These are phyloP conservation scores for Elsinoe australis DNA, from an alignment of 2,329 filamentous ascomycete genomes.

Conservation along the genomic window DNA sequence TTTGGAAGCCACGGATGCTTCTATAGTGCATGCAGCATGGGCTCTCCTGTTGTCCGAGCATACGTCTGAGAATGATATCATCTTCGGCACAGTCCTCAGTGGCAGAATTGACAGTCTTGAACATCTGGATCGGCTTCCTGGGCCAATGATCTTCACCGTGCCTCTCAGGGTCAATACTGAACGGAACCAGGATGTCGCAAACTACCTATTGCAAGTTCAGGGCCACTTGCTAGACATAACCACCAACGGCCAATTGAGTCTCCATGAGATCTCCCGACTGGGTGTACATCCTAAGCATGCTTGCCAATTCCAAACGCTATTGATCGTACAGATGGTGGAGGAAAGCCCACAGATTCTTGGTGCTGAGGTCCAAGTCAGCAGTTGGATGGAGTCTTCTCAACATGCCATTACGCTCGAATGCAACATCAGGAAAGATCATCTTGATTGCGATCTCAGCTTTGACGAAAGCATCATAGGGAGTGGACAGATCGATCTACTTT, in stretches of 20 bases:
- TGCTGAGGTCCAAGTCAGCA: neutral
- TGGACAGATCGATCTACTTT: neutral
- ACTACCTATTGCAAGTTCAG: too few relatives aligned
- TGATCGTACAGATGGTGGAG: neutral
- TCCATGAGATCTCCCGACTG: too few relatives aligned
- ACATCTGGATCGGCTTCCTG: neutral
- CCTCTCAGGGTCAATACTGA: too few relatives aligned
- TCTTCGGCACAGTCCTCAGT: constrained; percentile 6
- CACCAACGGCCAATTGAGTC: too few relatives aligned
- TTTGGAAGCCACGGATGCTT: neutral
- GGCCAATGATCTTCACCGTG: constrained; percentile 2
- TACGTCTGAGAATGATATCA: neutral
- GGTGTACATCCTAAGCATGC: too few relatives aligned
- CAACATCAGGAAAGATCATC: neutral
- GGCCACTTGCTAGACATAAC: too few relatives aligned
- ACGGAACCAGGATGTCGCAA: too few relatives aligned
- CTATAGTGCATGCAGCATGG: constrained; percentile 9
- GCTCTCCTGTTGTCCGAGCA: neutral
- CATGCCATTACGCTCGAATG: constrained; percentile 1
- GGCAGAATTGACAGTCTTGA: neutral
- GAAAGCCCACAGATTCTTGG: neutral
- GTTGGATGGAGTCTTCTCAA: neutral
- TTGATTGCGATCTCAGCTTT: neutral
- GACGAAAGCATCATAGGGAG: neutral
- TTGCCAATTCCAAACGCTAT: neutral